A percentile compares a stretch with the other conserved stretches of the same genome.
These are phyloP conservation scores for Cercospora sesami DNA, from an alignment of 2,329 filamentous ascomycete species.

Conservation along the genomic window DNA sequence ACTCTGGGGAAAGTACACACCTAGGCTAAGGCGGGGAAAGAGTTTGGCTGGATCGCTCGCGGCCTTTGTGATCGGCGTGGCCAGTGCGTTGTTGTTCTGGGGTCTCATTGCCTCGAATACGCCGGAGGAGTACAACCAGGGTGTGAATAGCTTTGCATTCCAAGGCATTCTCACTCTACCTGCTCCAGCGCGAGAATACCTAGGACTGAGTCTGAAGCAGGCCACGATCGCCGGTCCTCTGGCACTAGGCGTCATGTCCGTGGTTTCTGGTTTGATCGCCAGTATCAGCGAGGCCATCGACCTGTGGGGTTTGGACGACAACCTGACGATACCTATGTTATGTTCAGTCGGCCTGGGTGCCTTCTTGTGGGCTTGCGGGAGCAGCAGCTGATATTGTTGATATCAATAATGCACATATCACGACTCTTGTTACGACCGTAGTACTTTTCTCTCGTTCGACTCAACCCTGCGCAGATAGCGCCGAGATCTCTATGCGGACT, in stretches of 20 bases:
- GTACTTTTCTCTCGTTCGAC: not conserved
- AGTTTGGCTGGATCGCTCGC: constrained; percentile 85
- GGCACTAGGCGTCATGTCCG: constrained; percentile 76
- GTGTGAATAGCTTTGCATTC: constrained; percentile 72
- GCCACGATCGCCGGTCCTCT: constrained; percentile 66
- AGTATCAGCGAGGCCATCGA: constrained; percentile 88
- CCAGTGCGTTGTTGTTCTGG: constrained; percentile 83
- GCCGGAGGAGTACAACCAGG: constrained; percentile 40
- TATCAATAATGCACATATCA: constrained; percentile 5
- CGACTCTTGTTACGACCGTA: not conserved
- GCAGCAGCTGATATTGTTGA: constrained; percentile 18
- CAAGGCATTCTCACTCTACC: constrained; percentile 74
- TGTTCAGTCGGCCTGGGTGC: constrained; percentile 87
- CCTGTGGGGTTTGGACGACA: constrained; percentile 93
- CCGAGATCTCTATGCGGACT: not conserved
- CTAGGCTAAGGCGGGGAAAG: constrained; percentile 80
- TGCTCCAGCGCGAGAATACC: constrained; percentile 53
- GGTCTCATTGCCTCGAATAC: constrained; percentile 70
- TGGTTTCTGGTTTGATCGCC: constrained; percentile 86
- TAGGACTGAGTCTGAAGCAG: constrained; percentile 62
- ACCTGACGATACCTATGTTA: constrained; percentile 90
- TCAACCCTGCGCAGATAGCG: not conserved
- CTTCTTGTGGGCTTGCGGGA: constrained; percentile 79
- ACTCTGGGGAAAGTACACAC: constrained; percentile 85
- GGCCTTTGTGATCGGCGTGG: constrained; percentile 78